phyloP scores from a whole-genome alignment of 306 rosid genomes.

The Neltuma alba region DNA sequence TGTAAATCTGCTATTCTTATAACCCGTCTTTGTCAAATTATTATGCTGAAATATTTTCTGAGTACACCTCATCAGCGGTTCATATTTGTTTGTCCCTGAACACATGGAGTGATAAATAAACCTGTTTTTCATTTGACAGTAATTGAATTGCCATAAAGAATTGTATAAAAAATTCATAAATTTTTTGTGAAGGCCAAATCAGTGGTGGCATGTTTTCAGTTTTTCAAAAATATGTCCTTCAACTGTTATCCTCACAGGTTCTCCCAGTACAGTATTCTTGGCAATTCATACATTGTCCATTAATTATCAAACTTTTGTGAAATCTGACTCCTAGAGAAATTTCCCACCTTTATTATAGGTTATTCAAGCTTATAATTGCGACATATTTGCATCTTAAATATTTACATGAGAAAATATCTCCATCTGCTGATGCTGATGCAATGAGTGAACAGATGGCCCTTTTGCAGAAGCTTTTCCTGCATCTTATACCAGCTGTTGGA shows the following conservation, averaged over 20 bases:
- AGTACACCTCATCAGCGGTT: not conserved
- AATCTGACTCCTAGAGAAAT: not conserved
- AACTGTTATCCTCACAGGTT: constrained; percentile 1
- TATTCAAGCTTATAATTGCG: not conserved
- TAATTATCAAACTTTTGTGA: not conserved
- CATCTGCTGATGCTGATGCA: constrained; percentile 38
- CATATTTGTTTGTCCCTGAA: not conserved
- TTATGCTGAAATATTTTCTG: not conserved
- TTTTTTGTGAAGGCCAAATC: not conserved
- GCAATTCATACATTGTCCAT: not conserved
- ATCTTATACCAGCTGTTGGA: constrained; percentile 67
- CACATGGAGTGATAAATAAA: not conserved
- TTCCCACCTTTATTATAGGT: not conserved
- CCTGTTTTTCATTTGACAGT: not conserved
- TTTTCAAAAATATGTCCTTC: constrained; percentile 11
- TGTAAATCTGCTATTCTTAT: not conserved
- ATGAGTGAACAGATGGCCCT: constrained; percentile 47
- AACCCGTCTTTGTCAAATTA: not conserved
- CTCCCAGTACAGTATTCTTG: not conserved
- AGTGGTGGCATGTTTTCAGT: not conserved
- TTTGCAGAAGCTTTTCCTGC: constrained; percentile 53
- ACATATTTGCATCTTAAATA: not conserved
- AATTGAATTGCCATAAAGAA: not conserved
- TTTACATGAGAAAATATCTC: constrained; percentile 11
- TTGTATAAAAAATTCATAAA: not conserved